Conservation (phyloP, 2,329 filamentous ascomycete genomes). For the Trichophyton rubrum region DNA sequence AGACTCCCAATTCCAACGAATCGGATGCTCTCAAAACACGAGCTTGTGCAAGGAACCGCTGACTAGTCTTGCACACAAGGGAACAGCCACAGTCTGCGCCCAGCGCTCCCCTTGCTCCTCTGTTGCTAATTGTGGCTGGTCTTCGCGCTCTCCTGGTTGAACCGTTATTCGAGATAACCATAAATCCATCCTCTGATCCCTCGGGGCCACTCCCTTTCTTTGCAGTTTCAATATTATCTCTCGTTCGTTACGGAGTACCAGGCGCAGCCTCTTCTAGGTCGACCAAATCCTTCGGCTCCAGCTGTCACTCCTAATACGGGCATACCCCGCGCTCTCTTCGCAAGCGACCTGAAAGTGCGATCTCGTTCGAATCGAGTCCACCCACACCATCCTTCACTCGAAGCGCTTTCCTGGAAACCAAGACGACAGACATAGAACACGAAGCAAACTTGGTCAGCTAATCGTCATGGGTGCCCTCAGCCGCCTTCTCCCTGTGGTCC, state of each 20-base stretch:
- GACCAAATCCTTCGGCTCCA: background rate
- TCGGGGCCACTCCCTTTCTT: background rate
- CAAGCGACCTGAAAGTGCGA: background rate
- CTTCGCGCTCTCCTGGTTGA: background rate
- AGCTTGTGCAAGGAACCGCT: background rate
- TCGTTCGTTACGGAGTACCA: background rate
- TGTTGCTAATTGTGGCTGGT: background rate
- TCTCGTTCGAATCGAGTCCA: background rate
- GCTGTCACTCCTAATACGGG: background rate
- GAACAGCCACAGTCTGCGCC: background rate
- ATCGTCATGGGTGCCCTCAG: slow-evolving; percentile 5
- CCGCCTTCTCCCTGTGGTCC: slow-evolving; percentile 41
- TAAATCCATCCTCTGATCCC: background rate
- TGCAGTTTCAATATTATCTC: background rate
- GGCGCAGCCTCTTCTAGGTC: background rate
- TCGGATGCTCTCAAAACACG: background rate
- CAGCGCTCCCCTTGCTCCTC: background rate
- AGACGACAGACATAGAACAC: background rate
- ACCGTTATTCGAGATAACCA: background rate
- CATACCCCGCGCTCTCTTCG: background rate
- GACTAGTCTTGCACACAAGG: background rate
- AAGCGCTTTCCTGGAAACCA: background rate
- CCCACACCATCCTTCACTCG: background rate
- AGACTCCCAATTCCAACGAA: background rate
- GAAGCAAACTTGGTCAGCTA: background rate